Percentiles rank a stretch among this genome's conserved stretches.
Evolutionary conservation across 108 stramenopile species (phyloP).

Genomic region (Discostella pseudostelligera): DNA sequence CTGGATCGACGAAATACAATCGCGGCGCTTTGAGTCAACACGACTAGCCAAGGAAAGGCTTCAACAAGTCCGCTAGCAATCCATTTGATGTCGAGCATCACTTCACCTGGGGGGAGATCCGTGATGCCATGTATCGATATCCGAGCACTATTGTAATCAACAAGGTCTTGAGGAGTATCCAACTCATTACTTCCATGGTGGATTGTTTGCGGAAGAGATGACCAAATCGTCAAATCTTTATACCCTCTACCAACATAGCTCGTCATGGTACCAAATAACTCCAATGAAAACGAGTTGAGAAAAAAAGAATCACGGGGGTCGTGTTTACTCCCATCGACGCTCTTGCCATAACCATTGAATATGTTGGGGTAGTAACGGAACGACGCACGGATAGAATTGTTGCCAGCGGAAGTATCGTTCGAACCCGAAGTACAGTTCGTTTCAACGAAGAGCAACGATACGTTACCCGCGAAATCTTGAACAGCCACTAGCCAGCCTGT

Average conservation of each 20-base stretch:
- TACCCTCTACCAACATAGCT: conserved; percentile 1
- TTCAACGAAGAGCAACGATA: conserved; percentile 50
- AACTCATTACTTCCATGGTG: background rate
- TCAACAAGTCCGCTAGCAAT: conserved; percentile 64
- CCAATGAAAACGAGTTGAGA: conserved; percentile 40
- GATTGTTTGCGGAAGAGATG: conserved; percentile 26
- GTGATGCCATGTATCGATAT: conserved; percentile 20
- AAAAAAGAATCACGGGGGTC: conserved; percentile 27
- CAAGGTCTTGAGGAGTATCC: conserved; percentile 2
- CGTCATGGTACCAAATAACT: conserved; percentile 40
- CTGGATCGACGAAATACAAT: conserved; percentile 56
- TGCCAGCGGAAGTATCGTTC: background rate
- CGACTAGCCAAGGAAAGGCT: conserved; percentile 61
- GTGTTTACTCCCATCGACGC: conserved; percentile 7
- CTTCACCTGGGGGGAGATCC: conserved; percentile 21
- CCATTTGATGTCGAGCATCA: conserved; percentile 69
- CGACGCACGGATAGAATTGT: conserved; percentile 19
- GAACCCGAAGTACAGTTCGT: conserved; percentile 2
- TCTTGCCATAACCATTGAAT: conserved; percentile 28
- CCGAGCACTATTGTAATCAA: conserved; percentile 24
- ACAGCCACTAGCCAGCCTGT: conserved; percentile 49
- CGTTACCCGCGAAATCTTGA: conserved; percentile 45
- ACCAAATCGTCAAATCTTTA: conserved; percentile 38
- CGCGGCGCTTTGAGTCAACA: conserved; percentile 52
- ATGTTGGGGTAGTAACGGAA: conserved; percentile 41